Base-by-base conservation (phyloP, 352 stramenopile species). In the Phytophthora ramorum region DNA sequence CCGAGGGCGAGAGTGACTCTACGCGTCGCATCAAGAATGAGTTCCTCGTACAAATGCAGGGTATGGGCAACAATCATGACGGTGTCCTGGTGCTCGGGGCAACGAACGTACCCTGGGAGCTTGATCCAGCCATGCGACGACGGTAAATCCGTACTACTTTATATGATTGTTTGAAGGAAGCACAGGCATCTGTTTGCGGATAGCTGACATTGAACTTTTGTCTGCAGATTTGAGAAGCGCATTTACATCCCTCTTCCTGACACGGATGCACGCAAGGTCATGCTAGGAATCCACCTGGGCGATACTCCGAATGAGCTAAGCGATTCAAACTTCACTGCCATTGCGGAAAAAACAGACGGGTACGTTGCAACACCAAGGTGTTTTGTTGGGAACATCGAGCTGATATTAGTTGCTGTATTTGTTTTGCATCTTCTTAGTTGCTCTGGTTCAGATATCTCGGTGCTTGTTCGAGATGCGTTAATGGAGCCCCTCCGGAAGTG, bases 191-290 rank as follows among this genome's bases (percentile, higher is more conserved):
- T 13, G 13, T 24, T 17, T 46, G n/a, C 12, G 35, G 16, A 28
- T 63, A 47, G 22, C 44, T 69, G 43, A 60, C 30, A 17, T 28
- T 45, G 20, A 19, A n/a, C 40, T 38, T 26, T 19, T 52, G 34
- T 52, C n/a, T 73, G 13, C 58, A 96, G 88, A 62, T 99, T 99
- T 68, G 97, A 99, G 75, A 99, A 99, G 69, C 92, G 97, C 45
- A 98, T 99, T 63, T 99, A 99, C 69, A 99, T 99, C 65, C 96
- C 97, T 50, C 91, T 99, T 20, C 98, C 98, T 32, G 96, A 99
- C 46, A 56, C 69, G 4, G 83, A 96, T 16, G 91, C 97, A 8
- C 75, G 98, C 32, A 85, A 97, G 48, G 83, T 89, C 51, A 99
- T 99, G 97, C 88, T 99, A 49, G 93, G 97, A 58, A 94, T 99